These are phyloP conservation scores for Tolypocladium ovalisporum DNA, from an alignment of 2,329 filamentous ascomycete species.

Conservation along the genomic window DNA sequence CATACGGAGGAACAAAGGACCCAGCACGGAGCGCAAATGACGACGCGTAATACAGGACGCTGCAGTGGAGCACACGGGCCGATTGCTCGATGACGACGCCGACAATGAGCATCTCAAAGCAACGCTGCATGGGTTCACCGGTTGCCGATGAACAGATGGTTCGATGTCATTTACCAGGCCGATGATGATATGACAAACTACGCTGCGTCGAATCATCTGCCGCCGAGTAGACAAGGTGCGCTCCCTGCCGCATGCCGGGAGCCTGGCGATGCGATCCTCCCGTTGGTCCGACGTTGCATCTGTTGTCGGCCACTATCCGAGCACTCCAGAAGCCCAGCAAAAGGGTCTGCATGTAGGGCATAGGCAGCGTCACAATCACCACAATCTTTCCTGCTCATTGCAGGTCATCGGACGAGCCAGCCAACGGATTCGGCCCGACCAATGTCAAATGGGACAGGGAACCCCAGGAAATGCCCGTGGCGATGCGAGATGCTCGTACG, in stretches of 20 bases:
- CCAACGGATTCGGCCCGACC: neutral
- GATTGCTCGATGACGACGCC: neutral
- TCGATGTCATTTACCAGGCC: neutral
- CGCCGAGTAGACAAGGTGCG: neutral
- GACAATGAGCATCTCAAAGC: no score
- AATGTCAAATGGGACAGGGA: neutral
- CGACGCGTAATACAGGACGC: neutral
- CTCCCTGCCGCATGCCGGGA: neutral
- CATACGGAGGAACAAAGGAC: no score
- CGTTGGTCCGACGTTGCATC: neutral
- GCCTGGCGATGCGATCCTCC: neutral
- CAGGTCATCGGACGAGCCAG: no score
- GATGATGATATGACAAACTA: neutral
- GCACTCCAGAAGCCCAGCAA: no score
- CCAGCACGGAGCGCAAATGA: neutral
- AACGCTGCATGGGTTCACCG: neutral
- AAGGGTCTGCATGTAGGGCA: no score
- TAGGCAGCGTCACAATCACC: neutral
- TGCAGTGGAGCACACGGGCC: neutral
- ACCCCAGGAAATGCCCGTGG: neutral
- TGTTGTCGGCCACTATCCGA: neutral
- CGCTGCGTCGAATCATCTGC: neutral
- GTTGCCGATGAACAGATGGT: neutral
- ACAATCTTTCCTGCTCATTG: no score
- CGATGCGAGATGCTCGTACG: neutral